These are phyloP conservation scores for Phytophthora syringae DNA, from an alignment of 352 stramenopile genomes.

Conservation along the genomic window DNA sequence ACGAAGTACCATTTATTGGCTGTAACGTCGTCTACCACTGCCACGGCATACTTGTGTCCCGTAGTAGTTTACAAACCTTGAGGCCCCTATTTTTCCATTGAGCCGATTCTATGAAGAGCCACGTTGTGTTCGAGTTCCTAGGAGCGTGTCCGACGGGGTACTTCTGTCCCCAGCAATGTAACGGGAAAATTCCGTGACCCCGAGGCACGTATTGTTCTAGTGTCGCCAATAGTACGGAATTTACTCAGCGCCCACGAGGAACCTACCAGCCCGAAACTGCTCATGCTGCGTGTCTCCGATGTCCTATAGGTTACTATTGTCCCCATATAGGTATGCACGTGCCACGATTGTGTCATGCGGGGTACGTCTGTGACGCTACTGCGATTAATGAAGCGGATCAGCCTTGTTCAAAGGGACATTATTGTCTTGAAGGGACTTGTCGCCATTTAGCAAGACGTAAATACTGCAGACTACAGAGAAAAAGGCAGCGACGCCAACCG, in stretches of 20 bases:
- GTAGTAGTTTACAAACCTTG: background rate
- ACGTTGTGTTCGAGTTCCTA: constrained; percentile 75
- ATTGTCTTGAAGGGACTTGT: constrained; percentile 95
- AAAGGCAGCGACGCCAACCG: constrained; percentile 90
- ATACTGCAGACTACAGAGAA: constrained; percentile 67
- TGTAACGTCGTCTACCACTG: constrained; percentile 5
- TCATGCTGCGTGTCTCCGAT: constrained; percentile 90
- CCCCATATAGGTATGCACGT: constrained; percentile 93
- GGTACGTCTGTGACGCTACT: constrained; percentile 95
- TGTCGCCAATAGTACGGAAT: constrained; percentile 88
- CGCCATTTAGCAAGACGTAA: constrained; percentile 71
- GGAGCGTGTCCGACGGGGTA: constrained; percentile 84
- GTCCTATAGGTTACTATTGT: constrained; percentile 95
- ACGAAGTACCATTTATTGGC: constrained; percentile 19
- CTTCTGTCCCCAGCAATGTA: constrained; percentile 85
- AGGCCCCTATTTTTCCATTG: background rate
- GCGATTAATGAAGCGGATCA: constrained; percentile 92
- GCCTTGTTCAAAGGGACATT: constrained; percentile 95
- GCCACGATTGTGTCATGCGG: constrained; percentile 93
- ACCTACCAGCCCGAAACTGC: constrained; percentile 92
- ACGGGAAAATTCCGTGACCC: constrained; percentile 62
- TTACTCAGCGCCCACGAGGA: constrained; percentile 93
- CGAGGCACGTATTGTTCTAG: constrained; percentile 82
- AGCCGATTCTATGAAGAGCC: constrained; percentile 88
- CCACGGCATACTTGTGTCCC: background rate